Base-by-base conservation (phyloP, 139 green algal species). In the Picochlorum costavermella region DNA sequence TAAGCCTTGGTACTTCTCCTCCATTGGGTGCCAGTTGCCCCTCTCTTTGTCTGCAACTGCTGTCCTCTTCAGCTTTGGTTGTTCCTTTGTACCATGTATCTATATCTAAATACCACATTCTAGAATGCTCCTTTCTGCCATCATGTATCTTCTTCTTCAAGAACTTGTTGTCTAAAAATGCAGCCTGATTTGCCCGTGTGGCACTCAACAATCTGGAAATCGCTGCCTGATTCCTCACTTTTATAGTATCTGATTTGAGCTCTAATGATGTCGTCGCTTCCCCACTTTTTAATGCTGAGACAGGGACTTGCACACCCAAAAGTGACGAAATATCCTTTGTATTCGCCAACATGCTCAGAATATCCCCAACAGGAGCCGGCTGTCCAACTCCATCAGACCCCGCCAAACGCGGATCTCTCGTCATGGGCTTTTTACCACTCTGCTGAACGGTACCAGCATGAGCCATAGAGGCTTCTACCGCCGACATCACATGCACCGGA, bases 21-120 rank as follows among this genome's bases (percentile, higher is more conserved):
- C 45, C 50, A 2, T 64, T 17, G 25, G 46, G 37, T 36, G 67
- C 28, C 10, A 51, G 6, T 2, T 56, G 36, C 17, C 44, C 57
- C 36, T 67, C 45, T 28, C 16, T 11, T 23, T 53, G 16, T 53
- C 17, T 28, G 9, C n/a, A 9, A 46, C 14, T 29, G 43, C 11
- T 12, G 46, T 16, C 12, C 30, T 25, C 56, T 46, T 29, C 30
- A 44, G 5, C 20, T 11, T 23, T 53, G 2, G 61, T 49, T 6
- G 68, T 81, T 48, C 84, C 86, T 16, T 69, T 61, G 14, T 90
- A 48, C 86, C 86, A 93, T 6, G 66, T 57, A 50, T 86, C 80
- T 12, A 80, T 65, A 9, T 71, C 63, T 2, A 83, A 60, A 59
- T 82, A 93, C 84, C 84, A 92, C 3, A 71, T 33, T 14, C 75